phyloP scores from a whole-genome alignment of 352 stramenopile species.

The Pythium brachiatum region DNA sequence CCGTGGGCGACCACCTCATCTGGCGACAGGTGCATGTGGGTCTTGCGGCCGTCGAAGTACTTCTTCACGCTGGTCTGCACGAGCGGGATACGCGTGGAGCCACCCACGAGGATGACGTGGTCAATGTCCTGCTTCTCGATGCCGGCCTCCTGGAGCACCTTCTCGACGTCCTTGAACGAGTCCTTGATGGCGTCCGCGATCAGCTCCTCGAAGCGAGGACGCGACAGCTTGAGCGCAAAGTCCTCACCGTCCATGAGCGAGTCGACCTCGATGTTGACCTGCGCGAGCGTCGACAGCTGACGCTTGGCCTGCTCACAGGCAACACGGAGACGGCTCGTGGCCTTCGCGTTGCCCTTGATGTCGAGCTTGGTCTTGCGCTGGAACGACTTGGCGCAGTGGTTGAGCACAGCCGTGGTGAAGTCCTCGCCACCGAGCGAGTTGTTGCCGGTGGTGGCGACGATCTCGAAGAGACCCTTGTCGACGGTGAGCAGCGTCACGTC shows the following conservation, averaged over 20 bases:
- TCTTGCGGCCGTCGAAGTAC: slow-evolving; percentile 83
- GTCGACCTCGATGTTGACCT: slow-evolving; percentile 97
- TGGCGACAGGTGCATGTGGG: slow-evolving; percentile 81
- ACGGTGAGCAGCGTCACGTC: slow-evolving; percentile 96
- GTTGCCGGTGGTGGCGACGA: slow-evolving; percentile 95
- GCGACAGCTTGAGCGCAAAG: slow-evolving; percentile 96
- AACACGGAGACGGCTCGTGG: slow-evolving; percentile 92
- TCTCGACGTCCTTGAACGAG: slow-evolving; percentile 90
- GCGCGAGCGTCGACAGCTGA: slow-evolving; percentile 94
- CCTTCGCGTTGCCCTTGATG: slow-evolving; percentile 91
- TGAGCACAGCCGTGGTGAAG: slow-evolving; percentile 96
- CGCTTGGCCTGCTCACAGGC: slow-evolving; percentile 97
- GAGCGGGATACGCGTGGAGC: slow-evolving; percentile 98
- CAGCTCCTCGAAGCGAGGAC: slow-evolving; percentile 95
- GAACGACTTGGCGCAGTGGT: slow-evolving; percentile 96
- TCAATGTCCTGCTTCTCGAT: slow-evolving; percentile 89
- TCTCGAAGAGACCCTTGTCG: slow-evolving; percentile 98
- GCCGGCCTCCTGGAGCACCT: slow-evolving; percentile 67
- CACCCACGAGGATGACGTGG: slow-evolving; percentile 96
- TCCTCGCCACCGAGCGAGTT: slow-evolving; percentile 95
- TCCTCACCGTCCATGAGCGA: slow-evolving; percentile 97
- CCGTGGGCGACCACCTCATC: slow-evolving; percentile 91
- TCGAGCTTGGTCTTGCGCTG: slow-evolving; percentile 93
- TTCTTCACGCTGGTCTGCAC: slow-evolving; percentile 78
- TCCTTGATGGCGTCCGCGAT: slow-evolving; percentile 92